phyloP scores from a whole-genome alignment of 75 land plant genomes.

The Picea sitchensis region DNA sequence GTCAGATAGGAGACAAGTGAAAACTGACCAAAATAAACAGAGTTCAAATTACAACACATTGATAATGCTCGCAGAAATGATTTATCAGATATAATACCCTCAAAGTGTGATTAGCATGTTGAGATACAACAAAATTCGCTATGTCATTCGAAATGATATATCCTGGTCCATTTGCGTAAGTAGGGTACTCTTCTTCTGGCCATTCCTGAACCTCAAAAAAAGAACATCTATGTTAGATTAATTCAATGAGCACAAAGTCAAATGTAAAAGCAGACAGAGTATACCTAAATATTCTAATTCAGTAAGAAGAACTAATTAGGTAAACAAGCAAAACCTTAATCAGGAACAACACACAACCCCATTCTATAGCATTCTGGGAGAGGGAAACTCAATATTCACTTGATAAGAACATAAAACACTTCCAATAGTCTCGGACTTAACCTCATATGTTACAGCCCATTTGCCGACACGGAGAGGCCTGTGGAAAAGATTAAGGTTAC shows the following conservation, averaged over 20 bases:
- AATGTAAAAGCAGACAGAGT: neutral
- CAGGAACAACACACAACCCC: neutral
- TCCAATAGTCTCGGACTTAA: constrained; percentile 13
- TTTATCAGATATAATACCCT: constrained; percentile 27
- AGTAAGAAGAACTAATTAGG: neutral
- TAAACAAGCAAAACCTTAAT: neutral
- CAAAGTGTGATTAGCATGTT: constrained; percentile 34
- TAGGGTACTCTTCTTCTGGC: constrained; percentile 49
- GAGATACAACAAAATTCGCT: constrained; percentile 46
- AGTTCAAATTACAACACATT: neutral
- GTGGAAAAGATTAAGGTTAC: constrained; percentile 64
- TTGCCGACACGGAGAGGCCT: constrained; percentile 62
- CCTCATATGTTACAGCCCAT: constrained; percentile 76
- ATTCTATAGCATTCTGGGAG: neutral
- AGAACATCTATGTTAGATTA: neutral
- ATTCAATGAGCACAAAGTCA: no score
- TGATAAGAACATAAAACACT: neutral
- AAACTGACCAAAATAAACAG: neutral
- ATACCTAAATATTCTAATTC: neutral
- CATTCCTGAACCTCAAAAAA: constrained; percentile 48
- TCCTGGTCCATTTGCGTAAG: constrained; percentile 80
- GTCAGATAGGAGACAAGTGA: neutral
- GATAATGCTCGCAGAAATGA: neutral
- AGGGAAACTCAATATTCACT: neutral
- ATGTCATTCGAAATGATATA: constrained; percentile 61